Percentiles rank a stretch among this genome's conserved stretches.
Evolutionary conservation across 345 rosid genomes (phyloP).

Genomic region (Eucalyptus curtisii): DNA sequence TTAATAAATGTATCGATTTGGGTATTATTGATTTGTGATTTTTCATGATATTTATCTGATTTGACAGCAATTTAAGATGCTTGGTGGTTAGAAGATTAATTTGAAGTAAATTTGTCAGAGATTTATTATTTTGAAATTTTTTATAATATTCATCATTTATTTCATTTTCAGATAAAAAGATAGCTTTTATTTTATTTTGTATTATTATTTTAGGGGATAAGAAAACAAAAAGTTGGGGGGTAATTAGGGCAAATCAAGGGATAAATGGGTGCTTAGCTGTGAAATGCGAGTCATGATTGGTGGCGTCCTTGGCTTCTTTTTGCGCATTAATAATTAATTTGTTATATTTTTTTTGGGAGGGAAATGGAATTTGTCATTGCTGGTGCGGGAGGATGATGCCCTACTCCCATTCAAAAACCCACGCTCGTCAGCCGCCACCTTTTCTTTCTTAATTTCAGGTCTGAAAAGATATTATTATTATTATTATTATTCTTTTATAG

Average conservation of each 20-base stretch:
- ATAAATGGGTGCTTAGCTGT: background rate
- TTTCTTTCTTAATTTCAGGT: background rate
- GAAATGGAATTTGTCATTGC: background rate
- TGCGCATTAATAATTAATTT: background rate
- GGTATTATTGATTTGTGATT: fast-evolving
- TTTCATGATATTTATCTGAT: too few species aligned
- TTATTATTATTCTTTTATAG: background rate
- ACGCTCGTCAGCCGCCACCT: background rate
- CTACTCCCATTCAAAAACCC: background rate
- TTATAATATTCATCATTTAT: too few species aligned
- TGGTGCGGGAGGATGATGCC: background rate
- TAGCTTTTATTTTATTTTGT: background rate
- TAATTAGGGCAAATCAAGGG: background rate
- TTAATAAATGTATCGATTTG: too few species aligned
- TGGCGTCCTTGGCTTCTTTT: background rate
- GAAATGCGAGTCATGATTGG: background rate
- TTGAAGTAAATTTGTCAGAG: fast-evolving
- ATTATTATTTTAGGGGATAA: background rate
- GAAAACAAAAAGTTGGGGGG: background rate
- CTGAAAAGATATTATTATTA: background rate
- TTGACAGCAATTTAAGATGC: background rate
- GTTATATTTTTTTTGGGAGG: background rate
- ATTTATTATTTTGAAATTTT: too few species aligned
- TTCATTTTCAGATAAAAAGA: background rate
- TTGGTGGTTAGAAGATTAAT: too few species aligned